phyloP scores from a whole-genome alignment of 1,284 basidiomycete species.

The Entoloma clypeatum region DNA sequence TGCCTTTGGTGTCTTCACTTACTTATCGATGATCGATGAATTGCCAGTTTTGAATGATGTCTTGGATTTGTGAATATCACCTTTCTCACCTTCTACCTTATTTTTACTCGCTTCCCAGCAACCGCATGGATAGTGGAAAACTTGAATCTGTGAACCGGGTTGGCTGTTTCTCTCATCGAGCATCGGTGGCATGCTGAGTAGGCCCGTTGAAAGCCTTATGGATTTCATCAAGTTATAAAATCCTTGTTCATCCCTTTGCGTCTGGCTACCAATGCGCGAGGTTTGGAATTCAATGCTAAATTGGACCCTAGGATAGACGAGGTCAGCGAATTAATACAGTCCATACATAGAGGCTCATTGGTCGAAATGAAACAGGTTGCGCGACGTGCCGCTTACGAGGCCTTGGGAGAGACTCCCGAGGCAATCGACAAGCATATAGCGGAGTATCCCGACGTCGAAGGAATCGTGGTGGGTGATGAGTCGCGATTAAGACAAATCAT shows the following conservation, averaged over 20 bases:
- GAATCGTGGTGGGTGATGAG: conserved; percentile 74
- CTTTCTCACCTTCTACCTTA: conserved; percentile 6
- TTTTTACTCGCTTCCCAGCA: conserved; percentile 28
- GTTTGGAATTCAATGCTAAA: conserved; percentile 63
- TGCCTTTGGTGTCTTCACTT: background rate
- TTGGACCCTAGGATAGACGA: conserved; percentile 75
- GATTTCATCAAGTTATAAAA: conserved; percentile 80
- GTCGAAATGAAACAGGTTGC: conserved; percentile 38
- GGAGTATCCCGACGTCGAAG: conserved; percentile 50
- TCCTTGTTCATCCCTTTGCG: conserved; percentile 76
- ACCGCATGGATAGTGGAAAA: conserved; percentile 76
- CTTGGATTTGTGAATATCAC: conserved; percentile 64
- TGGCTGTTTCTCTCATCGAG: conserved; percentile 12
- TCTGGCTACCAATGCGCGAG: conserved; percentile 69
- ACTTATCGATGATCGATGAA: conserved; percentile 32
- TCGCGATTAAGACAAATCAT: conserved; percentile 78
- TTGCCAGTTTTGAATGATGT: conserved; percentile 79
- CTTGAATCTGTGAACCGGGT: conserved; percentile 70
- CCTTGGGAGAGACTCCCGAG: conserved; percentile 45
- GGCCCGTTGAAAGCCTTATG: conserved; percentile 54
- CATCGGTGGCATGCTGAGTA: conserved; percentile 3
- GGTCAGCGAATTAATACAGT: conserved; percentile 31
- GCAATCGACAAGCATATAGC: conserved; percentile 37
- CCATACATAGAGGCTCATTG: conserved; percentile 1
- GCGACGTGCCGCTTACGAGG: conserved; percentile 52